These are phyloP conservation scores for Parsonsia alboflavescens DNA, from an alignment of 257 asterid species.

Conservation along the genomic window DNA sequence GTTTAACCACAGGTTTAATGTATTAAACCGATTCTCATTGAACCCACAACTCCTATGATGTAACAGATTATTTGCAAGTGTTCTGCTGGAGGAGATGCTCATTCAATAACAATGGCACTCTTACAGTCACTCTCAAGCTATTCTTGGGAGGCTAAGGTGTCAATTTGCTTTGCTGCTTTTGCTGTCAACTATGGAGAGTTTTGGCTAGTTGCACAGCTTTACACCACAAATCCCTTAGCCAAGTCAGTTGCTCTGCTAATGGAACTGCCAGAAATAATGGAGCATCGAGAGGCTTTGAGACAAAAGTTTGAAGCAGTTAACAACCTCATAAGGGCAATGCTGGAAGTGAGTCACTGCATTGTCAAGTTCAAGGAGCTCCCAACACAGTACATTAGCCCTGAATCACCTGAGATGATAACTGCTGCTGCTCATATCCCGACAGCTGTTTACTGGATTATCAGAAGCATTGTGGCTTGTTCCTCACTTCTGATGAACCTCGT, in stretches of 20 bases:
- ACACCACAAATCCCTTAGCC: slow-evolving; percentile 32
- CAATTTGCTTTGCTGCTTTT: slow-evolving; percentile 35
- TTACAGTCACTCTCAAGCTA: slow-evolving; percentile 29
- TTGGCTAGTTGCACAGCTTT: slow-evolving; percentile 33
- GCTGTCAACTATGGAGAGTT: slow-evolving; percentile 37
- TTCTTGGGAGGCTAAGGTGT: slow-evolving; percentile 41
- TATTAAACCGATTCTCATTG: neutral
- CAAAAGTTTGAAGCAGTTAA: slow-evolving; percentile 25
- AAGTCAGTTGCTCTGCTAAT: slow-evolving; percentile 31
- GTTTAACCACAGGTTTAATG: no score
- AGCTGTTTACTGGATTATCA: slow-evolving; percentile 64
- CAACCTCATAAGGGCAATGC: slow-evolving; percentile 27
- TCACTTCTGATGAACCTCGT: slow-evolving; percentile 52
- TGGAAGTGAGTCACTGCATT: slow-evolving; percentile 28
- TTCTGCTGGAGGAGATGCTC: slow-evolving; percentile 31
- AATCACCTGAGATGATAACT: slow-evolving; percentile 20
- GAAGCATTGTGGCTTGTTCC: slow-evolving; percentile 60
- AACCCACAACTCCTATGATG: neutral
- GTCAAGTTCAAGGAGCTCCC: slow-evolving; percentile 34
- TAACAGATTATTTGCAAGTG: slow-evolving; percentile 33
- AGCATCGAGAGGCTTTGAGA: slow-evolving; percentile 19
- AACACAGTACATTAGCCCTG: slow-evolving; percentile 16
- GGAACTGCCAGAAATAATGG: slow-evolving; percentile 39
- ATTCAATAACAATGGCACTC: slow-evolving; percentile 27
- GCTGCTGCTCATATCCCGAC: slow-evolving; percentile 29